Evolutionary conservation across 2,329 filamentous ascomycete genomes (phyloP), one percentile per base, ranked within the genome.

Genomic region (Huntiella moniliformis): DNA sequence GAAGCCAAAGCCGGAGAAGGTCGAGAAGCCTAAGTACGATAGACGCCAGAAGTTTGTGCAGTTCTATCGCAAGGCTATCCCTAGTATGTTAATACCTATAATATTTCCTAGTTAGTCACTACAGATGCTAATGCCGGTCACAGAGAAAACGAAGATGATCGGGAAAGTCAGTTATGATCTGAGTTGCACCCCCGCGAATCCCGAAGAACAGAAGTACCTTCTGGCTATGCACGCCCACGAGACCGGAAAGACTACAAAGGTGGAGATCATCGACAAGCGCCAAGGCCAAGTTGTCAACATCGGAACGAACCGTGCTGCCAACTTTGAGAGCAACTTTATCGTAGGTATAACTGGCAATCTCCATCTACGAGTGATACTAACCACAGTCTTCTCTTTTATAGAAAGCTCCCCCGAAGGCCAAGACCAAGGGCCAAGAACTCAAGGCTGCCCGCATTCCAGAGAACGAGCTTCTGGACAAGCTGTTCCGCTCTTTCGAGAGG

Each of bases 381-480:
- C 46, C 52, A 47, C 40, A 42, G 22, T 12, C 18, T 12, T 8
- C 11, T 28, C 28, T 43, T 13, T 13, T 15, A 42, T 51, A 77
- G 73, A 76, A 76, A 70, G 65, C 62, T 11, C 61, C 64, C 10
- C 56, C 63, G n/a, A 60, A 63, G 39, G 56, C 63, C 43, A 73
- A 76, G 59, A 64, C 70, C 51, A 69, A 79, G 61, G 77, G 74
- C 62, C 65, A 73, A 59, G 79, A 83, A 54, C 79, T 84, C 63
- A 95, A 96, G 67, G 80, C 83, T 22, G 82, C 84, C 32, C 87
- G 91, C 63, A 87, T 96, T 63, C 79, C 85, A 38, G 78, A 87
- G 61, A 80, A 85, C 67, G 81, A 91, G 56, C 76, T 98, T 51
- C 65, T 93, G 63, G 87, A 95, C 63, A 72, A 75, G 52, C 77